Percentiles rank a stretch among this genome's conserved stretches.
phyloP scores from a whole-genome alignment of 179 eudicot genomes.

The Carnegiea gigantea region DNA sequence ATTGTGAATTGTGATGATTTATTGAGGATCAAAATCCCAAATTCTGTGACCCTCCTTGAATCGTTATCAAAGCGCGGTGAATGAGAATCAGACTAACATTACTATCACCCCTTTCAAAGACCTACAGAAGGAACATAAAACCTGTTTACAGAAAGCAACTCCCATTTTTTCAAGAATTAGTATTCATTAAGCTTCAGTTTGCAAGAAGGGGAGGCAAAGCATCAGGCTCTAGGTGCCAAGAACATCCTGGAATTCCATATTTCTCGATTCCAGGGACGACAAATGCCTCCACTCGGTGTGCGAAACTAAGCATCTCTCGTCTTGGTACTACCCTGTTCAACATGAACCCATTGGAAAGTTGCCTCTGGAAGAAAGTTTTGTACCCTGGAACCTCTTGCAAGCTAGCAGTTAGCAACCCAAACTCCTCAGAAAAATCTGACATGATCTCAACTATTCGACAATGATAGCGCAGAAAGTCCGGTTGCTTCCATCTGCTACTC shows the following conservation, averaged over 20 bases:
- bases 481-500: slow-evolving; percentile 33
- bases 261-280: slow-evolving; percentile 52
- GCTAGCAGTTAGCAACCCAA: slow-evolving; percentile 24
- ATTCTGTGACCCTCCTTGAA: too few relatives aligned
- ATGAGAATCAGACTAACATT: too few relatives aligned
- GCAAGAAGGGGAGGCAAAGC: slow-evolving; percentile 47
- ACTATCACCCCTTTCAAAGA: neutral
- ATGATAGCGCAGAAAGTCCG: slow-evolving; percentile 14
- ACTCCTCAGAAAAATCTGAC: slow-evolving; percentile 31
- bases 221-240: slow-evolving; percentile 74
- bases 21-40: too few relatives aligned
- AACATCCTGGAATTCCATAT: slow-evolving; percentile 55
- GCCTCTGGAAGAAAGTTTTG: slow-evolving; percentile 38
- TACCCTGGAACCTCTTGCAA: slow-evolving; percentile 39
- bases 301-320: slow-evolving; percentile 48
- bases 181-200: neutral
- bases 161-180: neutral
- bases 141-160: neutral
- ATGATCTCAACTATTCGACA: slow-evolving; percentile 41
- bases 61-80: too few relatives aligned
- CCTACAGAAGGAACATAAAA: neutral
- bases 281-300: slow-evolving; percentile 57
- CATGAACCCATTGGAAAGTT: slow-evolving; percentile 43
- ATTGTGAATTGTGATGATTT: too few relatives aligned
- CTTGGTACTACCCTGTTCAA: slow-evolving; percentile 43